Conservation (phyloP, 441 rosid genomes). For the Syzygium malaccense region DNA sequence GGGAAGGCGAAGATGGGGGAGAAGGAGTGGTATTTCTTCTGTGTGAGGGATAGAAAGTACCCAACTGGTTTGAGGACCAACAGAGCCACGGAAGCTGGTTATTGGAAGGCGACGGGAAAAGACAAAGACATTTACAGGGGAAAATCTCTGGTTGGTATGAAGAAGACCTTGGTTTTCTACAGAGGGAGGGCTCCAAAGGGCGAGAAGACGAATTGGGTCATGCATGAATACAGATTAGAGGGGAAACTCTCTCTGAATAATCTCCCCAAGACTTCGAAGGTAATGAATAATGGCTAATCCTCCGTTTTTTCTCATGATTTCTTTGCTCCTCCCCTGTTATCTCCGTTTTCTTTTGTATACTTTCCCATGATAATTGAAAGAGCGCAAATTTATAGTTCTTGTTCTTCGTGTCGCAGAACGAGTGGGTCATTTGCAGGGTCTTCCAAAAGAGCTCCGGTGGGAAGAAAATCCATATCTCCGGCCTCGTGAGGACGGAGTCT, state of each 20-base stretch:
- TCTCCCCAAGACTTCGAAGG: conserved; percentile 84
- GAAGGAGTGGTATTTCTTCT: conserved; percentile 95
- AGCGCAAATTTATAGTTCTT: not conserved
- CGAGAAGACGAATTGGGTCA: conserved; percentile 75
- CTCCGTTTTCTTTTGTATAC: not conserved
- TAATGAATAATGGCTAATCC: not conserved
- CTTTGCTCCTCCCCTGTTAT: not conserved
- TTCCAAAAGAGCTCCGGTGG: conserved; percentile 73
- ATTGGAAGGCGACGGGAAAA: conserved; percentile 98
- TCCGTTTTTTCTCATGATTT: not conserved
- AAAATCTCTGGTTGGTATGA: conserved; percentile 85
- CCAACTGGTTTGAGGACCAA: conserved; percentile 86
- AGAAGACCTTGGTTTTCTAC: conserved; percentile 89
- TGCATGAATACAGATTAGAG: conserved; percentile 85
- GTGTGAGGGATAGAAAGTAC: conserved; percentile 77
- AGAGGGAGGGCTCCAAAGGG: conserved; percentile 89
- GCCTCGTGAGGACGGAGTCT: conserved; percentile 31
- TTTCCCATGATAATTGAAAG: not conserved
- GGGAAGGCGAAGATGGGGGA: conserved; percentile 97
- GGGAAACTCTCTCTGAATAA: conserved; percentile 61
- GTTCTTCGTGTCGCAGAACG: conserved; percentile 43
- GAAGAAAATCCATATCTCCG: conserved; percentile 57
- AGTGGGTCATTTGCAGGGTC: conserved; percentile 89
- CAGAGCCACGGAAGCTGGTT: conserved; percentile 84
- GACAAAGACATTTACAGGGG: conserved; percentile 77